These are phyloP conservation scores for Podospora australis DNA, from an alignment of 495 filamentous ascomycete genomes.

Conservation along the genomic window DNA sequence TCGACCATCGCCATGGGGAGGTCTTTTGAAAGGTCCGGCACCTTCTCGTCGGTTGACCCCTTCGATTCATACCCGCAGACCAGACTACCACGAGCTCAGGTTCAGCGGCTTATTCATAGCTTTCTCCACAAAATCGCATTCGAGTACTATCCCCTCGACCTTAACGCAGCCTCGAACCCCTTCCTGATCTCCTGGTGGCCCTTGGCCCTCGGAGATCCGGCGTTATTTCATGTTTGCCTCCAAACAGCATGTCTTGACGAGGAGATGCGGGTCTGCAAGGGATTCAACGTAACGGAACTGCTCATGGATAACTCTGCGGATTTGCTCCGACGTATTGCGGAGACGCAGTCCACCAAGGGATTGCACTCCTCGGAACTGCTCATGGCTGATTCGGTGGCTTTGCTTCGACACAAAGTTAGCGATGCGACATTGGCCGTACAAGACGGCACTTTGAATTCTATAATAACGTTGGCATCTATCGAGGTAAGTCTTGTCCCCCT, in stretches of 20 bases:
- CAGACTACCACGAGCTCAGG: conserved; percentile 37
- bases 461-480: conserved; percentile 47
- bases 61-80: conserved; percentile 48
- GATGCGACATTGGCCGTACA: conserved; percentile 40
- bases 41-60: conserved; percentile 34
- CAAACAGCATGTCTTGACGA: conserved; percentile 50
- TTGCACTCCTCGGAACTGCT: conserved; percentile 43
- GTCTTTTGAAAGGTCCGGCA: conserved; percentile 1
- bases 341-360: conserved; percentile 40
- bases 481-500: conserved; percentile 30
- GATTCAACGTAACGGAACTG: conserved; percentile 41
- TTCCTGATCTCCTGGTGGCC: conserved; percentile 52
- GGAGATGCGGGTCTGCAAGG: conserved; percentile 41
- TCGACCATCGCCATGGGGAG: neutral
- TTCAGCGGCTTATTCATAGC: conserved; percentile 44
- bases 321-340: conserved; percentile 43
- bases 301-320: conserved; percentile 47
- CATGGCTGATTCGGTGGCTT: conserved; percentile 45
- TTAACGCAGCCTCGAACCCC: conserved; percentile 42
- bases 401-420: conserved; percentile 40
- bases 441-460: conserved; percentile 49
- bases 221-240: conserved; percentile 47
- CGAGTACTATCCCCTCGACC: conserved; percentile 48
- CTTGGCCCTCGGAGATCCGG: conserved; percentile 42
- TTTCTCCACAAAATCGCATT: conserved; percentile 50